phyloP scores from a whole-genome alignment of 1,284 basidiomycete species.

The Fistulina hepatica region DNA sequence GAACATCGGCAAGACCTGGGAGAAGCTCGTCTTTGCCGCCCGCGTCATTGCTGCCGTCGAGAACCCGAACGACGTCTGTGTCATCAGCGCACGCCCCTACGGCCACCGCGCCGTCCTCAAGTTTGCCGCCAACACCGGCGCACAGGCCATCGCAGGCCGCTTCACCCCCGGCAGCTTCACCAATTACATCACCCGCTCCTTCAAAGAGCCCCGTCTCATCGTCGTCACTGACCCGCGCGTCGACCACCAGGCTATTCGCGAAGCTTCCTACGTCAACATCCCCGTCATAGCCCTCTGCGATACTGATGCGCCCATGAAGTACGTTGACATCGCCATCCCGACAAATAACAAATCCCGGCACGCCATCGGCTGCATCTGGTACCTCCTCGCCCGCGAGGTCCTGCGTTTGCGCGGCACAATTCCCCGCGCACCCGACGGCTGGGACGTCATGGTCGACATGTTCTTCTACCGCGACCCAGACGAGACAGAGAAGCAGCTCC shows the following conservation, averaged over 20 bases:
- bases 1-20: constrained; percentile 99
- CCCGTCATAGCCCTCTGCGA: constrained; percentile 98
- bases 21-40: constrained; percentile 94
- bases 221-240: constrained; percentile 98
- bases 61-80: constrained; percentile 96
- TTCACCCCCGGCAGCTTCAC: constrained; percentile 99
- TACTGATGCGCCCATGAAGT: constrained; percentile 94
- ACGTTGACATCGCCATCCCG: constrained; percentile 97
- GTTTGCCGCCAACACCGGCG: constrained; percentile 88
- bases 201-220: constrained; percentile 99
- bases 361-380: constrained; percentile 97
- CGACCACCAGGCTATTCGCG: constrained; percentile 99
- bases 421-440: constrained; percentile 81
- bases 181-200: constrained; percentile 99
- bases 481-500: constrained; percentile 95
- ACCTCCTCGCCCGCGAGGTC: constrained; percentile 96
- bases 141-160: constrained; percentile 96
- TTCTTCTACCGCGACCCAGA: constrained; percentile 99
- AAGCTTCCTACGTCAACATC: constrained; percentile 99
- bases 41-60: constrained; percentile 92
- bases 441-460: constrained; percentile 99
- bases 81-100: constrained; percentile 96
- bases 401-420: constrained; percentile 91
- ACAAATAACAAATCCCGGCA: constrained; percentile 99
- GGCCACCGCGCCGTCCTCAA: constrained; percentile 98